These are phyloP conservation scores for Ophioceras dolichostomum DNA, from an alignment of 2,329 filamentous ascomycete species.

Conservation along the genomic window DNA sequence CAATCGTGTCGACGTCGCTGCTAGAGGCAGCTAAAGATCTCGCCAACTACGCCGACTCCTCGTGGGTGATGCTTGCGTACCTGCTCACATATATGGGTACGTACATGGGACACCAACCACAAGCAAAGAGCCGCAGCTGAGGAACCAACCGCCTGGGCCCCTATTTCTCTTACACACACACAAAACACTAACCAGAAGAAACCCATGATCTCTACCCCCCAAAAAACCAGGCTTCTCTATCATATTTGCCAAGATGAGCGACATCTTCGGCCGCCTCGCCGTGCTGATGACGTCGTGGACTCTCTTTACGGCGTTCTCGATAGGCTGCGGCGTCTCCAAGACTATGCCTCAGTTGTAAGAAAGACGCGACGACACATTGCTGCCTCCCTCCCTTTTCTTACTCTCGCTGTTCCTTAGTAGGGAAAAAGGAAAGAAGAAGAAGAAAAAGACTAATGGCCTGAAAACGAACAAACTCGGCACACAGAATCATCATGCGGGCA, in stretches of 20 bases:
- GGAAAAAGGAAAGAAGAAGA: too few species aligned
- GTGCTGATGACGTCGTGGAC: slow-evolving; percentile 20
- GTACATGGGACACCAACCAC: background rate
- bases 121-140: background rate
- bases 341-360: slow-evolving; percentile 18
- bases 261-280: slow-evolving; percentile 28
- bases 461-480: background rate
- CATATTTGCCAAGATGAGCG: slow-evolving; percentile 17
- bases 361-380: too few species aligned
- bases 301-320: slow-evolving; percentile 27
- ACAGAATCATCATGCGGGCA: slow-evolving; percentile 43
- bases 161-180: background rate
- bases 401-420: too few species aligned
- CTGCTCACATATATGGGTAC: slow-evolving; percentile 12
- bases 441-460: too few species aligned
- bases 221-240: slow-evolving; percentile 9
- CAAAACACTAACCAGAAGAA: background rate
- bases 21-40: slow-evolving; percentile 10
- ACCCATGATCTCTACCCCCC: background rate
- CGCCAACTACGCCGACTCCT: slow-evolving; percentile 8
- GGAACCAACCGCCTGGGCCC: too few species aligned
- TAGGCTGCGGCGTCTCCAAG: slow-evolving; percentile 23
- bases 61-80: slow-evolving; percentile 12
- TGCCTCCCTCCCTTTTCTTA: too few species aligned
- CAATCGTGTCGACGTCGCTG: slow-evolving; percentile 12